phyloP scores from a whole-genome alignment of 2,329 filamentous ascomycete genomes.

The Hysterium pulicare region DNA sequence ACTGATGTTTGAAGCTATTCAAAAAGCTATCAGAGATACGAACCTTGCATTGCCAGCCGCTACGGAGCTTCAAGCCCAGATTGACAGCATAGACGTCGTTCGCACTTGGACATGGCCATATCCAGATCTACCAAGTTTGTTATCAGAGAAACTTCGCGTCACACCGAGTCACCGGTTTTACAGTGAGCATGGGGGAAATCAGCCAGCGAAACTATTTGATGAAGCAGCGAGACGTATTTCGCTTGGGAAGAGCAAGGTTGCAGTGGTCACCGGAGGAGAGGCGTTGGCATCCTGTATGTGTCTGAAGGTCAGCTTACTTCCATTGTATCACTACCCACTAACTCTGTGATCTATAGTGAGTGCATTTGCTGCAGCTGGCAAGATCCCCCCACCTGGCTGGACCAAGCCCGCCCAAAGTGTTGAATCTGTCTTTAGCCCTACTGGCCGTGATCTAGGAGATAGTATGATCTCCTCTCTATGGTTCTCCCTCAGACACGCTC shows the following conservation, averaged over 20 bases:
- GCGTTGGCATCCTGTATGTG: slow-evolving; percentile 58
- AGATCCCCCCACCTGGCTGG: slow-evolving; percentile 61
- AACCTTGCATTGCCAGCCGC: slow-evolving; percentile 24
- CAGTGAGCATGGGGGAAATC: slow-evolving; percentile 61
- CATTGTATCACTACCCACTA: neutral
- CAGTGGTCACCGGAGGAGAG: slow-evolving; percentile 62
- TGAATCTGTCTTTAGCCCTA: slow-evolving; percentile 50
- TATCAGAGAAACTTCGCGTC: slow-evolving; percentile 51
- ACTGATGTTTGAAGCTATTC: slow-evolving; percentile 57
- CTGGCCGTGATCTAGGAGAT: slow-evolving; percentile 42
- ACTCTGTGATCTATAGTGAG: slow-evolving; percentile 39
- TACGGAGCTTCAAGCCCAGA: slow-evolving; percentile 40
- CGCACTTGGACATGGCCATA: slow-evolving; percentile 67
- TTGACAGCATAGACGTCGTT: slow-evolving; percentile 60
- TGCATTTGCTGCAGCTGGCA: slow-evolving; percentile 50
- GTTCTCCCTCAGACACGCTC: slow-evolving; percentile 12
- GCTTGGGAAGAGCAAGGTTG: slow-evolving; percentile 52
- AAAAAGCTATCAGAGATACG: slow-evolving; percentile 51
- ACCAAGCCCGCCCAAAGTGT: slow-evolving; percentile 47
- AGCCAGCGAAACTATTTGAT: slow-evolving; percentile 61
- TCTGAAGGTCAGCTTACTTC: no score
- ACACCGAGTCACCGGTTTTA: slow-evolving; percentile 48
- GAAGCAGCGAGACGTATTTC: slow-evolving; percentile 59
- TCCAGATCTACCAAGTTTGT: slow-evolving; percentile 53
- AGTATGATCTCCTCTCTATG: slow-evolving; percentile 31